Percentiles rank a stretch among this genome's conserved stretches.
phyloP scores from a whole-genome alignment of 352 stramenopile species.

The Elongisporangium senticosum region DNA sequence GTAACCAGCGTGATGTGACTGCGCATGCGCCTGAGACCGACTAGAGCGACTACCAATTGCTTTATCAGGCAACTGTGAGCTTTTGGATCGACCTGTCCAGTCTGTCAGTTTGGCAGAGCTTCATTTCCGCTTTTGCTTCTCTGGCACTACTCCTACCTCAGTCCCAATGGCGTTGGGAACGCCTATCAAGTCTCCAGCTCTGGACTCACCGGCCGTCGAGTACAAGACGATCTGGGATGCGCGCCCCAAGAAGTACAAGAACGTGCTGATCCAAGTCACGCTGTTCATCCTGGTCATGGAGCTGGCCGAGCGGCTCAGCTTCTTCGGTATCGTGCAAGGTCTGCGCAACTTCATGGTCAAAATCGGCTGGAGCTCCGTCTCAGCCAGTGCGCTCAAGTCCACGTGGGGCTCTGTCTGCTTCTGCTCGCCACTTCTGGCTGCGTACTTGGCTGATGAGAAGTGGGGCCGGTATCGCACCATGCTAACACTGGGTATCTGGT shows the following conservation, averaged over 20 bases:
- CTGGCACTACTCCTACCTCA: too few relatives aligned
- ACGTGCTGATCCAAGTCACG: conserved; percentile 25
- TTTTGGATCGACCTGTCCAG: too few relatives aligned
- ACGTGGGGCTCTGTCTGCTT: conserved; percentile 64
- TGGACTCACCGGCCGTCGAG: too few relatives aligned
- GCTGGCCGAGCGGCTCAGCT: conserved; percentile 67
- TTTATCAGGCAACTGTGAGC: too few relatives aligned
- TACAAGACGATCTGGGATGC: conserved; percentile 22
- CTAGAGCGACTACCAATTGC: too few relatives aligned
- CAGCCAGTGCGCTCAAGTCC: conserved; percentile 48
- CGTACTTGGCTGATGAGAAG: conserved; percentile 52
- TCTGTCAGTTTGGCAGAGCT: too few relatives aligned
- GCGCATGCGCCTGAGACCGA: too few relatives aligned
- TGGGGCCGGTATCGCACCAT: conserved; percentile 64
- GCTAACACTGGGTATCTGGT: conserved; percentile 42
- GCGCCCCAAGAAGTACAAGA: conserved; percentile 32
- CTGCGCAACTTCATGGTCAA: conserved; percentile 39
- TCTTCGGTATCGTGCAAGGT: conserved; percentile 84
- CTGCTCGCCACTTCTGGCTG: conserved; percentile 48
- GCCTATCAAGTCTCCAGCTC: too few relatives aligned
- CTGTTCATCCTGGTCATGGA: not conserved
- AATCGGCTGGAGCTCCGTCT: conserved; percentile 54
- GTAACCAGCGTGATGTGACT: too few relatives aligned
- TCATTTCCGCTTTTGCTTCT: too few relatives aligned
- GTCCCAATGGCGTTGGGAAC: too few relatives aligned